Evolutionary conservation across 2,329 filamentous ascomycete genomes (phyloP).

Genomic region (Berkeleyomyces rouxiae): DNA sequence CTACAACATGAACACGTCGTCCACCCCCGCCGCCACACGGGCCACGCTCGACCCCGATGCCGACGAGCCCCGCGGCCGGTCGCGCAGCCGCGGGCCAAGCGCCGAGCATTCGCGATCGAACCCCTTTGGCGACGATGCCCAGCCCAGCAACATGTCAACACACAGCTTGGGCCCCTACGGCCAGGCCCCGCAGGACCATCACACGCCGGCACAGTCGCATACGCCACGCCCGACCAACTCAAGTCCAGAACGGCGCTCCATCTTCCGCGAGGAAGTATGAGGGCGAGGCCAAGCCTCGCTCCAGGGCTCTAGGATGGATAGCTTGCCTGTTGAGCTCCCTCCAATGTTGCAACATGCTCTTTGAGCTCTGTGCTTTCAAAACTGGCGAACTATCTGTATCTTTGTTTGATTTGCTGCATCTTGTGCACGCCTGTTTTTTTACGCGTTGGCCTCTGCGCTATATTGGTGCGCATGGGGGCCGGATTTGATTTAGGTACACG

Average conservation of each 20-base stretch:
- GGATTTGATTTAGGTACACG: too few species aligned
- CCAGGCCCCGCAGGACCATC: slow-evolving; percentile 18
- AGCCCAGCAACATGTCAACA: slow-evolving; percentile 43
- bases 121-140: slow-evolving; percentile 56
- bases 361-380: neutral
- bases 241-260: slow-evolving; percentile 50
- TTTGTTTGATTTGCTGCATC: too few species aligned
- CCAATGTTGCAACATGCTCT: neutral
- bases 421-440: too few species aligned
- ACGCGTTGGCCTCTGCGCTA: too few species aligned
- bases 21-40: slow-evolving; percentile 21
- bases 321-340: neutral
- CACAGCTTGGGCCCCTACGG: slow-evolving; percentile 53
- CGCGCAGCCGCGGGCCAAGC: slow-evolving; percentile 27
- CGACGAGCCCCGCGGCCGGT: slow-evolving; percentile 22
- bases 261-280: slow-evolving; percentile 54
- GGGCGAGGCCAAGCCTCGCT: neutral
- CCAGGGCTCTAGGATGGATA: neutral
- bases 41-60: slow-evolving; percentile 11
- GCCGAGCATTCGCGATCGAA: slow-evolving; percentile 27
- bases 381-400: too few species aligned
- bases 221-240: slow-evolving; percentile 26
- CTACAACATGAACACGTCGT: slow-evolving; percentile 34
- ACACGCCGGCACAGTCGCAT: slow-evolving; percentile 18
- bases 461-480: too few species aligned